A percentile compares a stretch with the other conserved stretches of the same genome.
These are phyloP conservation scores for Gomphus bonarii DNA, from an alignment of 1,284 basidiomycete species.

Conservation along the genomic window DNA sequence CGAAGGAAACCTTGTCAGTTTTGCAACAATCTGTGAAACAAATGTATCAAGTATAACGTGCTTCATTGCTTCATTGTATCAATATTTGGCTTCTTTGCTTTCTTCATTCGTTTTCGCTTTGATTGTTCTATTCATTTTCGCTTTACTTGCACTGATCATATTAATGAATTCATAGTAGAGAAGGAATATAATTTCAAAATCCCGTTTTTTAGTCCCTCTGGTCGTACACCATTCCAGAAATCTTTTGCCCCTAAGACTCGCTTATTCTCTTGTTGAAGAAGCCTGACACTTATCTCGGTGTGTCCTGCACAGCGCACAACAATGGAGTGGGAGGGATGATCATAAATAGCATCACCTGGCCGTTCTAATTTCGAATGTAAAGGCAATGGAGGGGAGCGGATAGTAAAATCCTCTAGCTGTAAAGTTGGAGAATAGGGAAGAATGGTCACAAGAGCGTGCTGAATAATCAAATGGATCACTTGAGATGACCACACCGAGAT, in stretches of 20 bases:
- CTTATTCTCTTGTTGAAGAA: conserved; percentile 49
- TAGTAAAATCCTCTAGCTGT: conserved; percentile 30
- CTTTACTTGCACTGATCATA: conserved; percentile 2
- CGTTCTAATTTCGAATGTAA: conserved; percentile 18
- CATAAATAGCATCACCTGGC: conserved; percentile 34
- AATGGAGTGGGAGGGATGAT: conserved; percentile 27
- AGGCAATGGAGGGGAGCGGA: conserved; percentile 8
- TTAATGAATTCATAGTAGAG: not conserved
- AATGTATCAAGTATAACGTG: not conserved
- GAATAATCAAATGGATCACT: not conserved
- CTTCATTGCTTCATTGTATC: conserved; percentile 4
- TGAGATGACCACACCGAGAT: not conserved
- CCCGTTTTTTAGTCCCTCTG: conserved; percentile 5
- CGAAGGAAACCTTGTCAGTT: not conserved
- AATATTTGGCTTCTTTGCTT: not conserved
- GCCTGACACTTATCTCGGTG: conserved; percentile 37
- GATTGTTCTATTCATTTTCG: not conserved
- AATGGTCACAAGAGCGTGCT: conserved; percentile 38
- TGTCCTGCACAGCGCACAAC: conserved; percentile 40
- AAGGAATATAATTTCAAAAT: conserved; percentile 11
- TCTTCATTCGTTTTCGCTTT: conserved; percentile 1
- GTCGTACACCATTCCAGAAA: conserved; percentile 37
- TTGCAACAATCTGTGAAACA: not conserved
- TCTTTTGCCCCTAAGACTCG: conserved; percentile 29
- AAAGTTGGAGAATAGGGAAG: conserved; percentile 33